Evolutionary conservation across 2,329 filamentous ascomycete species (phyloP).

Genomic region (Ophiocordyceps camponoti-leonardi): DNA sequence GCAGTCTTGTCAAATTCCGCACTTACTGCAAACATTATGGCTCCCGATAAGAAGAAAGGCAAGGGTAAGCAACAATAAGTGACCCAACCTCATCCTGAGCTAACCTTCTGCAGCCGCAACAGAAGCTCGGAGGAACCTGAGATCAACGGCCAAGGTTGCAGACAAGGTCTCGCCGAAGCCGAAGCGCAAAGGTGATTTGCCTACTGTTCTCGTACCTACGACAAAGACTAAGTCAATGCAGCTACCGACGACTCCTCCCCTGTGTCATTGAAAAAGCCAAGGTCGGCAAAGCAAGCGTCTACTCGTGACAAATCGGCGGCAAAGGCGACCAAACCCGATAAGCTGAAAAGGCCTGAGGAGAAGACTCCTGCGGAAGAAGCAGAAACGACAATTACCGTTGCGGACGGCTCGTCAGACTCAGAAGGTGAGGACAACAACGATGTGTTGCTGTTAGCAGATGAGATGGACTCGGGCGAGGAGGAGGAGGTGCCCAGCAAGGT

Average conservation of each 20-base stretch:
- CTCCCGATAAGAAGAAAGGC: conserved; percentile 25
- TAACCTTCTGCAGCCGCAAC: conserved; percentile 9
- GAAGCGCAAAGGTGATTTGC: conserved; percentile 13
- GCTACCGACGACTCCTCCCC: conserved; percentile 28
- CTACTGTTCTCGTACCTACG: neutral
- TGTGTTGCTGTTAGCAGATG: conserved; percentile 24
- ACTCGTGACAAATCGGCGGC: conserved; percentile 6
- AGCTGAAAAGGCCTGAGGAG: conserved; percentile 16
- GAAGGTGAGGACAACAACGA: conserved; percentile 24
- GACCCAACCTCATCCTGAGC: neutral
- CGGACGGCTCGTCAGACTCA: conserved; percentile 13
- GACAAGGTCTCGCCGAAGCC: conserved; percentile 11
- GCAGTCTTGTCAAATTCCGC: neutral
- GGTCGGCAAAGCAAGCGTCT: conserved; percentile 19
- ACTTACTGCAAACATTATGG: conserved; percentile 18
- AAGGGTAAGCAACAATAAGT: conserved; percentile 10
- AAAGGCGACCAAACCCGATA: conserved; percentile 8
- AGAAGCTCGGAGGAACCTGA: conserved; percentile 14
- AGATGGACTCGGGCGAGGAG: conserved; percentile 27
- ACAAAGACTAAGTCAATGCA: conserved; percentile 4
- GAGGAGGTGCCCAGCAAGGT: conserved; percentile 20
- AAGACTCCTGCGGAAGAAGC: conserved; percentile 7
- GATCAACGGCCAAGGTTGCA: conserved; percentile 4
- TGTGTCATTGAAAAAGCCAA: conserved; percentile 26
- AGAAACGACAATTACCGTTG: conserved; percentile 2